Conservation (phyloP, 345 rosid species). For the Raphanus raphanistrum region DNA sequence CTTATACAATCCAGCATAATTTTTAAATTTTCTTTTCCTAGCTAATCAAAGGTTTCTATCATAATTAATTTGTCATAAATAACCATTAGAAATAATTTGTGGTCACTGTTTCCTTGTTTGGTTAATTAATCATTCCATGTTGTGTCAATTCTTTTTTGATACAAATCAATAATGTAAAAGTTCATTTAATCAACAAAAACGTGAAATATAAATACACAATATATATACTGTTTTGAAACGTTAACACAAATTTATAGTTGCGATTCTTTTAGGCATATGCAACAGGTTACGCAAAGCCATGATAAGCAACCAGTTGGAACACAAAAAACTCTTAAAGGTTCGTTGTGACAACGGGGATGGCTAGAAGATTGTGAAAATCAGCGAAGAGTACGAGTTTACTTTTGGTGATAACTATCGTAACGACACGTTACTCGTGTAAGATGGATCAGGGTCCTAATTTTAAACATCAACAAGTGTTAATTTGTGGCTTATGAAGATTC, state of each 20-base stretch:
- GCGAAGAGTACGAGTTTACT: slow-evolving; percentile 11
- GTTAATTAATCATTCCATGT: not conserved
- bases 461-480: not conserved
- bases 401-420: not conserved
- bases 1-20: not conserved
- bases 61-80: not conserved
- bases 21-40: no score
- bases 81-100: not conserved
- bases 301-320: slow-evolving; percentile 20
- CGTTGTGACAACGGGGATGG: not conserved
- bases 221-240: not conserved
- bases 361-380: not conserved
- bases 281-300: slow-evolving; percentile 21
- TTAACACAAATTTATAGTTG: not conserved
- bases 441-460: slow-evolving; percentile 32
- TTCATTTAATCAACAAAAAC: not conserved
- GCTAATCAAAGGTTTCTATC: not conserved
- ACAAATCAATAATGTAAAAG: not conserved
- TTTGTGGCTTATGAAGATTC: not conserved
- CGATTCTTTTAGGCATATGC: slow-evolving; percentile 1
- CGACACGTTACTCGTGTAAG: not conserved
- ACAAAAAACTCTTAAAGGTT: slow-evolving; percentile 28
- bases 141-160: not conserved
- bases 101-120: not conserved
- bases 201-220: slow-evolving; percentile 10